Conservation (phyloP, 371 early-diverging fungal genomes). For the Mortierella sp. region DNA sequence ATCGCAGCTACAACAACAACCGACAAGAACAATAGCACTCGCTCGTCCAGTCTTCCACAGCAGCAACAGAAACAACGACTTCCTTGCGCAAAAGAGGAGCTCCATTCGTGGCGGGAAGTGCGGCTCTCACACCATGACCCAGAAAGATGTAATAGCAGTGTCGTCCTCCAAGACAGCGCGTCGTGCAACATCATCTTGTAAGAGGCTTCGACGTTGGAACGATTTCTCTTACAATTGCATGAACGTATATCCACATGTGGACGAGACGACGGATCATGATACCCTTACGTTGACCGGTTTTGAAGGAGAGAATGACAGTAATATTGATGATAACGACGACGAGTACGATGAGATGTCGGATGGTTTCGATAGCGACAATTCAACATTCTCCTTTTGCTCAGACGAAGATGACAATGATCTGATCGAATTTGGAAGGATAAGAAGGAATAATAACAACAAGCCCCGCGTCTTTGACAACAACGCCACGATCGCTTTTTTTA, state of each 20-base stretch:
- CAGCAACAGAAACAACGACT: constrained; percentile 18
- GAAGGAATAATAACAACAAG: background rate
- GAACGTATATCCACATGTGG: constrained; percentile 34
- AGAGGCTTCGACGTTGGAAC: background rate
- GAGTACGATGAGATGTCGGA: constrained; percentile 5
- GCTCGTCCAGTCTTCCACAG: background rate
- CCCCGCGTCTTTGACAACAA: constrained; percentile 39
- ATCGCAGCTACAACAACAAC: too few relatives aligned
- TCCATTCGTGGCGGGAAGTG: background rate
- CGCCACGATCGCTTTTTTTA: constrained; percentile 35
- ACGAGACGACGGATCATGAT: constrained; percentile 6
- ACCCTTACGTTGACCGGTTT: background rate
- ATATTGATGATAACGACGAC: constrained; percentile 6
- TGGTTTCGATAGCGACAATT: constrained; percentile 17
- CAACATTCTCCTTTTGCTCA: background rate
- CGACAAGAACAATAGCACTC: too few relatives aligned
- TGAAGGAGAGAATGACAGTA: background rate
- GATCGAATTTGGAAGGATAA: constrained; percentile 18
- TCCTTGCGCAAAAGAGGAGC: constrained; percentile 7
- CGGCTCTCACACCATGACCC: background rate
- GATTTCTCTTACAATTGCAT: constrained; percentile 22
- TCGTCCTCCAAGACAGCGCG: background rate
- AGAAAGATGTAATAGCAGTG: background rate
- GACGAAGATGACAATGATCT: background rate
- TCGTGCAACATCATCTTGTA: constrained; percentile 6